These are phyloP conservation scores for Rhinocladiella similis DNA, from an alignment of 2,329 filamentous ascomycete genomes.

Conservation along the genomic window DNA sequence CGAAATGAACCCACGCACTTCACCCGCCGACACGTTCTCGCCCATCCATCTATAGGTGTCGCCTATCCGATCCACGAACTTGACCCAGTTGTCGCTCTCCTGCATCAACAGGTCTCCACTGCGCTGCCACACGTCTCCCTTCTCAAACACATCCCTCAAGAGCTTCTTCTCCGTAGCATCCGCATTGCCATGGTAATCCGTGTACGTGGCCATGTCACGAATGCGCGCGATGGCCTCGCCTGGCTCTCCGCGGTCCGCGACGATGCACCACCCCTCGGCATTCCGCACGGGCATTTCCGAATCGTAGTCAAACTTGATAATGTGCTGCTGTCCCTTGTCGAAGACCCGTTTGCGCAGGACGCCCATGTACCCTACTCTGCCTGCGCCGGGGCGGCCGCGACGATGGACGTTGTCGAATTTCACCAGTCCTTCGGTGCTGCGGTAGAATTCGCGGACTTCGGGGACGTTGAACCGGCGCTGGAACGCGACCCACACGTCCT, in stretches of 20 bases:
- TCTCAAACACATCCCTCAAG: conserved; percentile 68
- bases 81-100: conserved; percentile 69
- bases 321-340: conserved; percentile 54
- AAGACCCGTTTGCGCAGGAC: conserved; percentile 34
- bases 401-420: conserved; percentile 62
- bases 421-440: conserved; percentile 71
- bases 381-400: conserved; percentile 63
- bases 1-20: conserved; percentile 73
- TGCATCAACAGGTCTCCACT: conserved; percentile 76
- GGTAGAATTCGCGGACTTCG: conserved; percentile 73
- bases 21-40: conserved; percentile 78
- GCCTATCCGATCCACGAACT: conserved; percentile 69
- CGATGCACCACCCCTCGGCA: conserved; percentile 62
- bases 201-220: conserved; percentile 65
- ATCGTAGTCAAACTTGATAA: conserved; percentile 69
- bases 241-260: conserved; percentile 64
- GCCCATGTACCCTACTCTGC: conserved; percentile 48
- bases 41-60: conserved; percentile 64
- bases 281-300: conserved; percentile 67
- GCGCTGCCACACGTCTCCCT: conserved; percentile 79
- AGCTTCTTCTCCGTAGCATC: conserved; percentile 72
- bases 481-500: conserved; percentile 51
- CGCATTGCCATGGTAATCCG: conserved; percentile 77
- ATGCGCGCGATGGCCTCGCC: conserved; percentile 74
- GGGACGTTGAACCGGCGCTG: conserved; percentile 36